phyloP scores from a whole-genome alignment of 108 stramenopile species.

The Pseudonitzschia multistriata region DNA sequence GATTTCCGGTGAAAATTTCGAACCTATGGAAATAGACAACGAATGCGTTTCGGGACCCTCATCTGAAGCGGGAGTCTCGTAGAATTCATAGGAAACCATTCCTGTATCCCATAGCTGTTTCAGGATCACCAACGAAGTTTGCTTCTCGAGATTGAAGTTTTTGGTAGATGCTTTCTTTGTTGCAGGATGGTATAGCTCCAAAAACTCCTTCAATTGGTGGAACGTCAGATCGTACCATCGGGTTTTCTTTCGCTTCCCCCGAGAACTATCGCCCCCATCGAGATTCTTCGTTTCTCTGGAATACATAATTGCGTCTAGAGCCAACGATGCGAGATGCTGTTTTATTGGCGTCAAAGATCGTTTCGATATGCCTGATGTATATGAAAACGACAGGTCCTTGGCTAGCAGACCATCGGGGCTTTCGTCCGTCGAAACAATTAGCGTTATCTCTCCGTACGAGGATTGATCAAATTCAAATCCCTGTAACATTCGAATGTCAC shows the following conservation, averaged over 20 bases:
- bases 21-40: background rate
- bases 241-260: background rate
- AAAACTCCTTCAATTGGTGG: background rate
- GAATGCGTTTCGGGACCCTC: slow-evolving; percentile 5
- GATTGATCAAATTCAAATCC: slow-evolving; percentile 22
- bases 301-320: slow-evolving; percentile 25
- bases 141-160: slow-evolving; percentile 29
- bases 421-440: background rate
- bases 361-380: background rate
- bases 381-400: background rate
- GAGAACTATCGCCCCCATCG: background rate
- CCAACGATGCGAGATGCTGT: slow-evolving; percentile 34
- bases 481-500: slow-evolving; percentile 28
- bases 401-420: background rate
- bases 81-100: slow-evolving; percentile 27
- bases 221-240: slow-evolving; percentile 6
- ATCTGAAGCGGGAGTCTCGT: background rate
- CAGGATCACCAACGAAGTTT: slow-evolving; percentile 37
- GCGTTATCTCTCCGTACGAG: slow-evolving; percentile 11
- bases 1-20: background rate
- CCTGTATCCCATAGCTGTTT: slow-evolving; percentile 44
- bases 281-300: slow-evolving; percentile 1
- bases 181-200: background rate
- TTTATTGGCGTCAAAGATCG: slow-evolving; percentile 2
- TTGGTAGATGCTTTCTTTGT: too few species aligned